Conservation (phyloP, 164 flowering plant genomes). For the Chloranthus sessilifolius region DNA sequence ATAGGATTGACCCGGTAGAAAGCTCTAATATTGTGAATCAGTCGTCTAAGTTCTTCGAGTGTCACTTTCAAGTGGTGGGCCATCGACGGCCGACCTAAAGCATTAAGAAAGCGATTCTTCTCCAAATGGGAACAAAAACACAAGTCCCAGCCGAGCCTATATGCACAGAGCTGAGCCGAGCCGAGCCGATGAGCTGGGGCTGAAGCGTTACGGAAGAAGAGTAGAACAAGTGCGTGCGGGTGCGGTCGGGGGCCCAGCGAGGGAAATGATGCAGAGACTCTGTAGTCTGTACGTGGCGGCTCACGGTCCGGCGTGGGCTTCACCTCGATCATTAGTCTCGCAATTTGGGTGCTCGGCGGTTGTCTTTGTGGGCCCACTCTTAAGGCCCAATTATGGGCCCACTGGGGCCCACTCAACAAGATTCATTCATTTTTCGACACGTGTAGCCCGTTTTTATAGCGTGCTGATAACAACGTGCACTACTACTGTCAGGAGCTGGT, state of each 20-base stretch:
- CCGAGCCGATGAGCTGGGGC: neutral
- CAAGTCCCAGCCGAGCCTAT: neutral
- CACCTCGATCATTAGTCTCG: constrained; percentile 32
- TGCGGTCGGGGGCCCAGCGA: constrained; percentile 26
- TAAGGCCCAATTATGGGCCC: constrained; percentile 13
- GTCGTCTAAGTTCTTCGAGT: too few relatives aligned
- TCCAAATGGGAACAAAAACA: constrained; percentile 32
- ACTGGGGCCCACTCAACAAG: neutral
- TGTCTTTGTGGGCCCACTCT: constrained; percentile 24
- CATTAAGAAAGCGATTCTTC: constrained; percentile 31
- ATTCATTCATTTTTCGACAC: constrained; percentile 7
- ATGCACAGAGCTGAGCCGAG: too few relatives aligned
- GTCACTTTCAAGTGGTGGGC: constrained; percentile 12
- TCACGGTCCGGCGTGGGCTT: constrained; percentile 58
- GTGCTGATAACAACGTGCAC: constrained; percentile 1
- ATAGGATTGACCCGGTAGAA: too few relatives aligned
- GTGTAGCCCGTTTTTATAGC: constrained; percentile 6
- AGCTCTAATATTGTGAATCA: too few relatives aligned
- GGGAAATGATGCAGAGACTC: too few relatives aligned
- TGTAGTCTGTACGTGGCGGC: constrained; percentile 45
- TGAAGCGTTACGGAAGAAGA: neutral
- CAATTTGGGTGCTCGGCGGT: constrained; percentile 32
- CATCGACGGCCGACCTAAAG: constrained; percentile 40
- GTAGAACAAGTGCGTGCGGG: too few relatives aligned
- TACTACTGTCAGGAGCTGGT: neutral